Conservation (phyloP, 1,139 yeast species). For the Taphrina communis region DNA sequence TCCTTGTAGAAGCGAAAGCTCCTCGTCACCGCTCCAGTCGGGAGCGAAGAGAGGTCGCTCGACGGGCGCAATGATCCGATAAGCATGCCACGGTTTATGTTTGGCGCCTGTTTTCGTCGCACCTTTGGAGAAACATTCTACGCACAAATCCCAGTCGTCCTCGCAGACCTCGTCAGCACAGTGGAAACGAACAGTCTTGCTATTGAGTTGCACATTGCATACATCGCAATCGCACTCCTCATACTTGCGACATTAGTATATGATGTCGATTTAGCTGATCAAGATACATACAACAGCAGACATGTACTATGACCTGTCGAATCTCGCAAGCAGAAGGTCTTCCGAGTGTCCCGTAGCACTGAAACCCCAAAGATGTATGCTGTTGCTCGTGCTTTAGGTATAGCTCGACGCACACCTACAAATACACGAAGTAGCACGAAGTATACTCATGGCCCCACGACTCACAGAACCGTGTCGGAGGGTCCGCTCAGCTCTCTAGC, state of each 20-base stretch:
- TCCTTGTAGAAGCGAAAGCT: conserved; percentile 82
- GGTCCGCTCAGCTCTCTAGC: neutral
- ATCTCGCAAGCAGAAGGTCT: neutral
- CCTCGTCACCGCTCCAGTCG: conserved; percentile 99
- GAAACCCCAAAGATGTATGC: too few relatives aligned
- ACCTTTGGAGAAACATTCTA: conserved; percentile 93
- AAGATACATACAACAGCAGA: conserved; percentile 27
- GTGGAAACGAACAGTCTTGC: conserved; percentile 37
- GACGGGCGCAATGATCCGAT: conserved; percentile 88
- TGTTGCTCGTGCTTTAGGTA: too few relatives aligned
- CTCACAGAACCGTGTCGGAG: neutral
- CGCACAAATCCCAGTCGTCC: conserved; percentile 91
- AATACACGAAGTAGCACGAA: neutral
- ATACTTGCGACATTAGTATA: conserved; percentile 38
- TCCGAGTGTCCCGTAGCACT: neutral
- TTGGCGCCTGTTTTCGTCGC: conserved; percentile 65
- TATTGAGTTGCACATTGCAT: conserved; percentile 63
- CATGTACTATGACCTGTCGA: conserved; percentile 4
- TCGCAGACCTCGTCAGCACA: conserved; percentile 35
- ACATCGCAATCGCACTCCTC: conserved; percentile 87
- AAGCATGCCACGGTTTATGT: conserved; percentile 94
- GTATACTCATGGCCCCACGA: conserved; percentile 4
- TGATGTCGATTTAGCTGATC: neutral
- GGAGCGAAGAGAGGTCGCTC: conserved; percentile 88
- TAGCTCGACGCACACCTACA: too few relatives aligned